phyloP scores from a whole-genome alignment of 495 filamentous ascomycete species.

The Penicillium robsamsonii region DNA sequence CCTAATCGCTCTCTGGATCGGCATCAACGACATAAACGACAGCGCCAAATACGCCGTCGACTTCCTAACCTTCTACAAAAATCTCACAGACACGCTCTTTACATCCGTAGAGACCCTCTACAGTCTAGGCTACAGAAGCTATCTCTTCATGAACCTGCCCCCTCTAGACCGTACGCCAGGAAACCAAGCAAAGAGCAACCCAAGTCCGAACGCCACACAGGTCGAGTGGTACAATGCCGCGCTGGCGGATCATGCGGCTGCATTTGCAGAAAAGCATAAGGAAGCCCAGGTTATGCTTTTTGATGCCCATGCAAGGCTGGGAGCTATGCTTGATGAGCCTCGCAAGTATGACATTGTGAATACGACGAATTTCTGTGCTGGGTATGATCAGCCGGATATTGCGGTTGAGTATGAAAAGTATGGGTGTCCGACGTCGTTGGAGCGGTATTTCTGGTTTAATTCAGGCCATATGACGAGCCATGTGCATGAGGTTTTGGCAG shows the following conservation, averaged over 20 bases:
- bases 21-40: conserved; percentile 47
- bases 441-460: conserved; percentile 54
- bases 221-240: conserved; percentile 41
- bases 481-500: conserved; percentile 41
- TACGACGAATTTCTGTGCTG: conserved; percentile 48
- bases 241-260: conserved; percentile 26
- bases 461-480: conserved; percentile 50
- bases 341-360: conserved; percentile 45
- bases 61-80: conserved; percentile 41
- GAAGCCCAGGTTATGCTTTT: conserved; percentile 43
- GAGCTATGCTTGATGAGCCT: conserved; percentile 44
- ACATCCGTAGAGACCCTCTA: conserved; percentile 38
- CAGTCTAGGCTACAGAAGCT: conserved; percentile 44
- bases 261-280: conserved; percentile 20
- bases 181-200: conserved; percentile 30
- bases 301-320: conserved; percentile 45
- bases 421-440: conserved; percentile 45
- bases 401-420: conserved; percentile 40
- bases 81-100: conserved; percentile 39
- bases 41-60: conserved; percentile 36
- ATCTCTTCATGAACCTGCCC: conserved; percentile 52
- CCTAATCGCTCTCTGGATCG: conserved; percentile 45
- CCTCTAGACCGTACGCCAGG: conserved; percentile 47
- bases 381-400: conserved; percentile 51
- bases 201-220: conserved; percentile 48